Evolutionary conservation across 371 early-diverging fungal species (phyloP).

Genomic region (Syncephalastrum racemosum): DNA sequence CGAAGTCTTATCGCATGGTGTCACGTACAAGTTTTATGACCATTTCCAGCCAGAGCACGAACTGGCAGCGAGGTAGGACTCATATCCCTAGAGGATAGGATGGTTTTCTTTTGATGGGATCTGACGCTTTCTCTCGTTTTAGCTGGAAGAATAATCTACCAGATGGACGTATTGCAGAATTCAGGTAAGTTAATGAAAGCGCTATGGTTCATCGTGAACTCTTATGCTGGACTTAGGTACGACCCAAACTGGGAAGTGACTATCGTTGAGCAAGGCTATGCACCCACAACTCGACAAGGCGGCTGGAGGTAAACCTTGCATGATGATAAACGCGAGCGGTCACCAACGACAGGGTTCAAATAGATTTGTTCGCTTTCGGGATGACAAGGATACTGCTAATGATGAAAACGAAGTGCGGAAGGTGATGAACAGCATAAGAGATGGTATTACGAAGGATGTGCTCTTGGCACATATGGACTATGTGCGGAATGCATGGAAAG

Average conservation of each 20-base stretch:
- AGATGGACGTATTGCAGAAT: slow-evolving; percentile 64
- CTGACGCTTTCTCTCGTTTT: neutral
- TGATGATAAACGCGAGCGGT: neutral
- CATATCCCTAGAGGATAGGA: too few species aligned
- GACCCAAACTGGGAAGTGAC: slow-evolving; percentile 59
- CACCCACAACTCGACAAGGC: slow-evolving; percentile 54
- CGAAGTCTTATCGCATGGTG: slow-evolving; percentile 54
- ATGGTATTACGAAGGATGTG: slow-evolving; percentile 56
- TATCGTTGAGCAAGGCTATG: slow-evolving; percentile 64
- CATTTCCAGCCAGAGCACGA: slow-evolving; percentile 65
- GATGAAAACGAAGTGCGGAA: slow-evolving; percentile 59
- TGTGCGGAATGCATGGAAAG: slow-evolving; percentile 66
- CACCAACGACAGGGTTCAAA: neutral
- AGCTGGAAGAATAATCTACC: slow-evolving; percentile 70
- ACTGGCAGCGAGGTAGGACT: slow-evolving; percentile 51
- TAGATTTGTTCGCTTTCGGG: slow-evolving; percentile 66
- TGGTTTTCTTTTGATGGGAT: neutral
- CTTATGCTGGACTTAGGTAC: slow-evolving; percentile 31
- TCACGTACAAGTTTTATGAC: slow-evolving; percentile 58
- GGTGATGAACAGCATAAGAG: slow-evolving; percentile 50
- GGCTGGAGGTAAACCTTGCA: slow-evolving; percentile 53
- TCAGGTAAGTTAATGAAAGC: slow-evolving; percentile 32
- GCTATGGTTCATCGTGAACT: neutral
- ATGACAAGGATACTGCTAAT: slow-evolving; percentile 72
- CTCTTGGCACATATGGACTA: slow-evolving; percentile 46